Conservation (phyloP, 371 early-diverging fungal genomes). For the Mortierella sp. region DNA sequence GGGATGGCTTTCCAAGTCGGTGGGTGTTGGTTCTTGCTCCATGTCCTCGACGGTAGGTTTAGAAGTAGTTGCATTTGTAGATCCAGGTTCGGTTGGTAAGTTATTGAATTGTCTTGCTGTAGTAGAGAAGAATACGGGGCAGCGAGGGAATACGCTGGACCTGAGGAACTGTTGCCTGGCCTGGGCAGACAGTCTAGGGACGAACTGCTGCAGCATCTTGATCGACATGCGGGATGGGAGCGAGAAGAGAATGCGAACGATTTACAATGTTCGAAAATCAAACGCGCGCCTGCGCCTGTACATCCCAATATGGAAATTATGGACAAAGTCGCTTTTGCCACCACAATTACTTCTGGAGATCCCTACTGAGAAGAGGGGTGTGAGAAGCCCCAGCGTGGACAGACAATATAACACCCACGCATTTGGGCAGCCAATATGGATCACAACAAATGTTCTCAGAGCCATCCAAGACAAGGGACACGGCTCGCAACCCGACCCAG, state of each 20-base stretch:
- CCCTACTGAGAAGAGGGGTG: too few relatives aligned
- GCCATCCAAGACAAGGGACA: too few relatives aligned
- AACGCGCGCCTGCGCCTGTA: too few relatives aligned
- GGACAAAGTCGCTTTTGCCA: too few relatives aligned
- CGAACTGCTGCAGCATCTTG: slow-evolving; percentile 12
- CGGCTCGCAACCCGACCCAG: too few relatives aligned
- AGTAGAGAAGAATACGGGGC: slow-evolving; percentile 31
- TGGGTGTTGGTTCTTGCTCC: slow-evolving; percentile 19
- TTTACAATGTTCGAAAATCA: too few relatives aligned
- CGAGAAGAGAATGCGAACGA: not conserved
- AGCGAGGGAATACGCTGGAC: slow-evolving; percentile 24
- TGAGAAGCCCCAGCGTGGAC: too few relatives aligned
- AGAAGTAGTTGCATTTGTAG: not conserved
- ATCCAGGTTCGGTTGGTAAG: not conserved
- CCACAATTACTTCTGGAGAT: too few relatives aligned
- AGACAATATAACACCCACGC: too few relatives aligned
- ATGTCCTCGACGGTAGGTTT: not conserved
- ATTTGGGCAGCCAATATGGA: too few relatives aligned
- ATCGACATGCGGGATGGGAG: not conserved
- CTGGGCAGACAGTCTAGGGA: slow-evolving; percentile 20
- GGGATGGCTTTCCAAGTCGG: slow-evolving; percentile 30
- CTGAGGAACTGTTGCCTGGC: slow-evolving; percentile 8
- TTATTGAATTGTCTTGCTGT: slow-evolving; percentile 15
- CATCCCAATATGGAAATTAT: not conserved
- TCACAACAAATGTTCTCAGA: not conserved